Base-by-base conservation (phyloP, 1,284 basidiomycete species). In the Leccinum solheimii region DNA sequence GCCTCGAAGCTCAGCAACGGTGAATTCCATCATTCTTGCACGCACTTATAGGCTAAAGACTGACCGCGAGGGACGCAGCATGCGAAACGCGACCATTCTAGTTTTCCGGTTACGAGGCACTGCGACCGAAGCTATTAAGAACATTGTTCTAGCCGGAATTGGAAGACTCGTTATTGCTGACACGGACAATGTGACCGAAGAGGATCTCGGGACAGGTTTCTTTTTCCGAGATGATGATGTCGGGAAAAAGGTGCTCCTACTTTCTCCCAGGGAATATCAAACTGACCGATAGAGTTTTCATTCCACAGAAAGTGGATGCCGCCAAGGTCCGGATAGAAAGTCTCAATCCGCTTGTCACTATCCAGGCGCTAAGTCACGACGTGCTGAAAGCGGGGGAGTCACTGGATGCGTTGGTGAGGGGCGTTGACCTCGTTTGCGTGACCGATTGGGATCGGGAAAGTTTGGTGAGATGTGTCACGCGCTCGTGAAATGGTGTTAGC, bases 41-140 rank as follows among this genome's bases (percentile, higher is more conserved):
- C 55, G n/a, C 6, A 27, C 56, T 5, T 52, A 27, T 21, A 30
- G 19, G 34, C 36, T n/a, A 1, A 30, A 40, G 26, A 50, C 30
- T 65, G 54, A 72, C 56, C 9, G 3, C 56, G 43, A 38, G 14
- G 6, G 36, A 21, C 49, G 52, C 67, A 97, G 95, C 71, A 97
- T 98, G 93, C 87, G 95, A 67, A 94, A 92, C 70, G 92, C 96
- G 13, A 92, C 94, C 5, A 92, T 99, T 65, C 81, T 98, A 56
- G 82, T 99, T 51, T 79, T 95, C 38, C 86, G 86, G 26, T 83
- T 98, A 56, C 83, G 87, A 51, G 94, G 95, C 3, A 82, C 94
- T 40, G 94, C 97, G 16, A 95, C 95, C n/a, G 97, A 99, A 76
- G 86, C 91, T 26, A 92, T 97, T 77, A 99, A 99, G 78, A 99